phyloP scores from a whole-genome alignment of 2,329 filamentous ascomycete species.

The Thielaviopsis cerberus region DNA sequence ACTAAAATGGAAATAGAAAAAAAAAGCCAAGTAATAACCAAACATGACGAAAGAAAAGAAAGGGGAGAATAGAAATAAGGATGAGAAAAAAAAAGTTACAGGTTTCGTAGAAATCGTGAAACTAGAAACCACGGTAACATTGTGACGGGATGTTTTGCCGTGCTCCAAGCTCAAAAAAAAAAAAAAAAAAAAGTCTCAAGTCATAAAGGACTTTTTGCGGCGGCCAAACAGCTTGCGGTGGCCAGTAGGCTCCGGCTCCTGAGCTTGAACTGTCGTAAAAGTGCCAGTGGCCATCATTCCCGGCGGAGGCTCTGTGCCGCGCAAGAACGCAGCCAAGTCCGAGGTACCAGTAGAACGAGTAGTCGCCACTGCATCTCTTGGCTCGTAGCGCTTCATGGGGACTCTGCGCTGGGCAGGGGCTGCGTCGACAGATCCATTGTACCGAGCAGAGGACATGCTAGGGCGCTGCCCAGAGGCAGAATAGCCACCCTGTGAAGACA shows the following conservation, averaged over 20 bases:
- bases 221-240: slow-evolving; percentile 11
- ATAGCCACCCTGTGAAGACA: slow-evolving; percentile 1
- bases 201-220: slow-evolving; percentile 9
- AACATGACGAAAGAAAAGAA: neutral
- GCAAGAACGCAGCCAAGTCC: slow-evolving; percentile 56
- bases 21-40: neutral
- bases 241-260: slow-evolving; percentile 9
- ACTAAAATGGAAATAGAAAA: neutral
- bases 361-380: slow-evolving; percentile 30
- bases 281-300: neutral
- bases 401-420: slow-evolving; percentile 20
- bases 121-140: neutral
- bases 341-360: slow-evolving; percentile 36
- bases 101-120: neutral
- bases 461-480: neutral
- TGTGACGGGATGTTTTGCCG: neutral
- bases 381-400: slow-evolving; percentile 39
- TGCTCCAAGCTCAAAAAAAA: neutral
- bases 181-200: neutral
- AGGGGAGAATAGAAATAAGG: neutral
- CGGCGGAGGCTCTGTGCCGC: slow-evolving; percentile 43
- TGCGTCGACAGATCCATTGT: slow-evolving; percentile 15
- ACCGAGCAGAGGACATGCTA: neutral
- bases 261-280: neutral
- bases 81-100: neutral